Percentiles rank a stretch among this genome's conserved stretches.
Evolutionary conservation across 345 rosid genomes (phyloP).

Genomic region (Citrus cavaleriei): DNA sequence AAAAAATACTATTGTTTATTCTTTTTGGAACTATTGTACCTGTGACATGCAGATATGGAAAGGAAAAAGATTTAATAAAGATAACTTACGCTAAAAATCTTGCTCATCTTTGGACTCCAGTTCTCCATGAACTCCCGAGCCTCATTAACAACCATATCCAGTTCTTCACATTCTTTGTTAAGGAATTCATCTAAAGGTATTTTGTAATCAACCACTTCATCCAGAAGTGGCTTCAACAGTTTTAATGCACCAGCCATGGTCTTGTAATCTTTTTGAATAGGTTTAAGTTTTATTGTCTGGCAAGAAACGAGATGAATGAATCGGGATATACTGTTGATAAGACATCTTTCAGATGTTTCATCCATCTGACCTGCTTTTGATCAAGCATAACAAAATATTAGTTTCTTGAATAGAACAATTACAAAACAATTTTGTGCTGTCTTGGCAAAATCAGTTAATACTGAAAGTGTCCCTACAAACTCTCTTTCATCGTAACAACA

Average conservation of each 20-base stretch:
- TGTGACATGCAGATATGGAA: neutral
- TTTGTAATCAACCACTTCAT: constrained; percentile 62
- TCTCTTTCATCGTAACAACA: neutral
- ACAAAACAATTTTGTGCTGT: neutral
- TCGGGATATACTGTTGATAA: constrained; percentile 80
- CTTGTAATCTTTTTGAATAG: constrained; percentile 55
- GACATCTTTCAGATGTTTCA: constrained; percentile 50
- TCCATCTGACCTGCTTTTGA: constrained; percentile 60
- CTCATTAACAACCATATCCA: constrained; percentile 66
- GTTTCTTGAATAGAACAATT: neutral
- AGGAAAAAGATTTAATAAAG: neutral
- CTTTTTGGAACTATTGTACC: constrained; percentile 1
- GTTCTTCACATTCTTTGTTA: constrained; percentile 61
- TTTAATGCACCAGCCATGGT: constrained; percentile 53
- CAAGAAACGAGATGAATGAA: constrained; percentile 82
- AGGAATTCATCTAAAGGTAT: constrained; percentile 49
- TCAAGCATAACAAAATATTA: neutral
- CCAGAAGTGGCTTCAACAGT: constrained; percentile 75
- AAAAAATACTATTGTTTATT: neutral
- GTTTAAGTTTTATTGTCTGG: constrained; percentile 50
- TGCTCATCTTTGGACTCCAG: constrained; percentile 76
- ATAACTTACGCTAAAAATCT: constrained; percentile 63
- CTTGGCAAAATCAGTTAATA: neutral
- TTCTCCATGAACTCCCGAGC: constrained; percentile 77
- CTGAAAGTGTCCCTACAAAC: neutral